Percentiles rank a stretch among this genome's conserved stretches.
phyloP scores from a whole-genome alignment of 192 early-diverging fungal genomes.

The Podochytrium sp. region DNA sequence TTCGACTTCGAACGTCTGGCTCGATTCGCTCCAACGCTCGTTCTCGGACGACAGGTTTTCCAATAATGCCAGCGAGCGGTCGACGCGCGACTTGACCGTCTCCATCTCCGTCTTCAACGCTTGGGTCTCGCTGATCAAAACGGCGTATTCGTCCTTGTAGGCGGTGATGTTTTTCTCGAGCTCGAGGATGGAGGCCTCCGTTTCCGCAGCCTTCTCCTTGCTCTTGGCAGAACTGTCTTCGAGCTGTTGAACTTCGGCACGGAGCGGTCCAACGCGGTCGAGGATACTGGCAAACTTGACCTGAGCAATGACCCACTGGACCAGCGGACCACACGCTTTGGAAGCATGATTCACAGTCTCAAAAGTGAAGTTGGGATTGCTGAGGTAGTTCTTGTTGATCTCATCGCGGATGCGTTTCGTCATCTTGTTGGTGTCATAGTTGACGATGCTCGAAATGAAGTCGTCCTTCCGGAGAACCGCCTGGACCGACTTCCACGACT shows the following conservation, averaged over 20 bases:
- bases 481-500: constrained; percentile 93
- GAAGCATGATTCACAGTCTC: constrained; percentile 95
- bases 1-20: constrained; percentile 89
- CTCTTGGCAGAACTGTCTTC: constrained; percentile 78
- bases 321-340: constrained; percentile 98
- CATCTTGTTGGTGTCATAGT: constrained; percentile 93
- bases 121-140: constrained; percentile 92
- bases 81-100: constrained; percentile 89
- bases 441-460: constrained; percentile 96
- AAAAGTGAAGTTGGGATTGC: constrained; percentile 87
- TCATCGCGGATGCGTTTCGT: constrained; percentile 75
- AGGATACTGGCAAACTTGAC: constrained; percentile 91
- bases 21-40: constrained; percentile 87
- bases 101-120: constrained; percentile 91
- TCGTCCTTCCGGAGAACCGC: constrained; percentile 90
- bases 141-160: constrained; percentile 98
- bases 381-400: constrained; percentile 78
- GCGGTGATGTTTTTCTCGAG: constrained; percentile 84
- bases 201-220: constrained; percentile 69
- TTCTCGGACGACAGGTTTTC: constrained; percentile 90
- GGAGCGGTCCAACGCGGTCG: constrained; percentile 93
- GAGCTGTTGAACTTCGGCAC: constrained; percentile 85
- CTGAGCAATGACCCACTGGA: constrained; percentile 98
- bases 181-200: constrained; percentile 78
- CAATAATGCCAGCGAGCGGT: constrained; percentile 85